Percentiles rank a stretch among this genome's conserved stretches.
These are phyloP conservation scores for Gossypium gossypioides DNA, from an alignment of 441 rosid genomes.

Conservation along the genomic window DNA sequence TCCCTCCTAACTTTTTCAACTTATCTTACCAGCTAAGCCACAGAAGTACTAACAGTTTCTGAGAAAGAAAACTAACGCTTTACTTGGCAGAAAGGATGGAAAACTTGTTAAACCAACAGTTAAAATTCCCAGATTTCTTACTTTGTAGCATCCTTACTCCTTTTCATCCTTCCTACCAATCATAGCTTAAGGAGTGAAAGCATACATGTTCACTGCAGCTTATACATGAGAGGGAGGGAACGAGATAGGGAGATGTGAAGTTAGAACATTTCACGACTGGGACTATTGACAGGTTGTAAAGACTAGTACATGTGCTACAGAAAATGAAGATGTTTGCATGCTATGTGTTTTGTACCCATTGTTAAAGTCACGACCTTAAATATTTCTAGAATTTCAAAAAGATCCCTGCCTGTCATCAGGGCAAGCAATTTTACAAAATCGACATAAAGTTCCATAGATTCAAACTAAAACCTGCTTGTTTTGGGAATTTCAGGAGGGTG, in stretches of 20 bases:
- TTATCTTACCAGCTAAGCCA: not conserved
- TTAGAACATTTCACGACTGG: not conserved
- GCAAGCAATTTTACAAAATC: not conserved
- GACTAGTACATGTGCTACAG: not conserved
- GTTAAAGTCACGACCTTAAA: not conserved
- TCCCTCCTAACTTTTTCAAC: not conserved
- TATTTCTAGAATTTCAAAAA: not conserved
- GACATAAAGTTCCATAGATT: not conserved
- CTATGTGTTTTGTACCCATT: not conserved
- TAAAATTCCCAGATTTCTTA: not conserved
- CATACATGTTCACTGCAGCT: not conserved
- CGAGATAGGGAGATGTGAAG: not conserved
- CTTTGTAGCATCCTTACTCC: not conserved
- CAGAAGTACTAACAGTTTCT: not conserved
- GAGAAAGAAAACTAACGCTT: not conserved
- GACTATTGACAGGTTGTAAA: not conserved
- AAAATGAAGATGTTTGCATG: not conserved
- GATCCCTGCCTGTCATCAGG: not conserved
- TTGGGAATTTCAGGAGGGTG: not conserved
- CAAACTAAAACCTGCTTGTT: not conserved
- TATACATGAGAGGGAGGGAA: too few species aligned
- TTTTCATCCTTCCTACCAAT: not conserved
- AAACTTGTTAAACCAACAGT: not conserved
- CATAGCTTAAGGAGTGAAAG: not conserved
- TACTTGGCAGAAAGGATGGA: not conserved